Percentiles rank a stretch among this genome's conserved stretches.
phyloP scores from a whole-genome alignment of 2,329 filamentous ascomycete genomes.

The Aureobasidium sp. region DNA sequence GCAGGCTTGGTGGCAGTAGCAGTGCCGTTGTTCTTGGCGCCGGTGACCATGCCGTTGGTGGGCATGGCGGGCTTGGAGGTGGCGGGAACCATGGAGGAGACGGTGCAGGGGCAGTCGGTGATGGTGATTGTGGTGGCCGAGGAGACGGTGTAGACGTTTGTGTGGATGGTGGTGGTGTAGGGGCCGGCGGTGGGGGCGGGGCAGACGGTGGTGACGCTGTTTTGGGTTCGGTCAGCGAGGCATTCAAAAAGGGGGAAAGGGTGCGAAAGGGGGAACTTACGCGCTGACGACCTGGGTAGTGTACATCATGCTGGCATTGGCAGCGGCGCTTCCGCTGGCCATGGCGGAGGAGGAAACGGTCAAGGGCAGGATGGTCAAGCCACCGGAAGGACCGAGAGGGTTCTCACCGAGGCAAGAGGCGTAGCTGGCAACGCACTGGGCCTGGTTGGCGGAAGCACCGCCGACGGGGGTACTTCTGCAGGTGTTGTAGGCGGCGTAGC shows the following conservation, averaged over 20 bases:
- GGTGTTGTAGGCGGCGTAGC: slow-evolving; percentile 1
- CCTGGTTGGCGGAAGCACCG: slow-evolving; percentile 11
- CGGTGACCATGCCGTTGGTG: neutral
- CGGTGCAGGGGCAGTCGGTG: slow-evolving; percentile 12
- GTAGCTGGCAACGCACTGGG: slow-evolving; percentile 1
- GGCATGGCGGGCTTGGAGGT: too few relatives aligned
- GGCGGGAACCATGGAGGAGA: slow-evolving; percentile 15
- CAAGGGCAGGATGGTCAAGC: neutral
- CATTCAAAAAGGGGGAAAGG: too few relatives aligned
- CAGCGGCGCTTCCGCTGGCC: neutral
- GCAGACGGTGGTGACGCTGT: slow-evolving; percentile 60
- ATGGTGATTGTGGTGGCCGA: slow-evolving; percentile 22
- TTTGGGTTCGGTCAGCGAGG: slow-evolving; percentile 41
- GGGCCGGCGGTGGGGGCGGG: slow-evolving; percentile 52
- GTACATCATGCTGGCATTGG: neutral
- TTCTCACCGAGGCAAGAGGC: slow-evolving; percentile 10
- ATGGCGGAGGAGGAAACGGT: neutral
- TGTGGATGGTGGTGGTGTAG: slow-evolving; percentile 41
- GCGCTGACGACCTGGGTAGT: slow-evolving; percentile 41
- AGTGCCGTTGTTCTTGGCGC: slow-evolving; percentile 2
- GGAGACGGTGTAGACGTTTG: slow-evolving; percentile 61
- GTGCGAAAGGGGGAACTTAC: slow-evolving; percentile 17
- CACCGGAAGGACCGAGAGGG: neutral
- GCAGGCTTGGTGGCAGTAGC: neutral
- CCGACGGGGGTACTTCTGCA: neutral